Conservation (phyloP, 352 stramenopile species). For the Peronospora destructor region DNA sequence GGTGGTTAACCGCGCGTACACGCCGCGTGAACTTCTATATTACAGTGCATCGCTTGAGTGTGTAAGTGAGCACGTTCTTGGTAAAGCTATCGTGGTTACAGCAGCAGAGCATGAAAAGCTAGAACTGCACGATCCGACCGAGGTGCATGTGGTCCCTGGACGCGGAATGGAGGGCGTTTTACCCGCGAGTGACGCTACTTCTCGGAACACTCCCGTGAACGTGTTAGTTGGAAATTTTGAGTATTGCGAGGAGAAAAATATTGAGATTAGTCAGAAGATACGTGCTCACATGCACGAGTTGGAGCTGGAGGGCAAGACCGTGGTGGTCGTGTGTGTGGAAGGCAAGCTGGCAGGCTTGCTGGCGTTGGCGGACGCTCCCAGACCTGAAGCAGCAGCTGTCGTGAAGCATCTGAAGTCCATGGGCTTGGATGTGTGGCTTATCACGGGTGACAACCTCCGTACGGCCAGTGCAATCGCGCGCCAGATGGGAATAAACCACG, state of each 20-base stretch:
- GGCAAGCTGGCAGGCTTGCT: constrained; percentile 67
- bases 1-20: constrained; percentile 54
- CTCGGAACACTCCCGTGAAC: constrained; percentile 17
- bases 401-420: constrained; percentile 73
- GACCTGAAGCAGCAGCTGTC: constrained; percentile 65
- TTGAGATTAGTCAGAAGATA: constrained; percentile 54
- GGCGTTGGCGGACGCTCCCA: constrained; percentile 65
- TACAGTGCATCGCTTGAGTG: constrained; percentile 75
- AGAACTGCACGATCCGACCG: constrained; percentile 54
- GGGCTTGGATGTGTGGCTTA: constrained; percentile 79
- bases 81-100: constrained; percentile 74
- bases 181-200: constrained; percentile 14
- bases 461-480: constrained; percentile 86
- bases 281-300: constrained; percentile 70
- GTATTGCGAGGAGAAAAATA: constrained; percentile 74
- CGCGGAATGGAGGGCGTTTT: constrained; percentile 75
- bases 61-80: constrained; percentile 81
- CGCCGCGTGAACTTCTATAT: constrained; percentile 69
- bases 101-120: constrained; percentile 75
- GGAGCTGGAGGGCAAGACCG: constrained; percentile 81
- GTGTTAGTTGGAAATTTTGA: constrained; percentile 77
- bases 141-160: constrained; percentile 69
- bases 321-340: constrained; percentile 73
- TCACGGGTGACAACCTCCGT: constrained; percentile 90
- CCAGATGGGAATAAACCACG: constrained; percentile 85